phyloP scores from a whole-genome alignment of 345 rosid species.

The Aethionema arabicum region DNA sequence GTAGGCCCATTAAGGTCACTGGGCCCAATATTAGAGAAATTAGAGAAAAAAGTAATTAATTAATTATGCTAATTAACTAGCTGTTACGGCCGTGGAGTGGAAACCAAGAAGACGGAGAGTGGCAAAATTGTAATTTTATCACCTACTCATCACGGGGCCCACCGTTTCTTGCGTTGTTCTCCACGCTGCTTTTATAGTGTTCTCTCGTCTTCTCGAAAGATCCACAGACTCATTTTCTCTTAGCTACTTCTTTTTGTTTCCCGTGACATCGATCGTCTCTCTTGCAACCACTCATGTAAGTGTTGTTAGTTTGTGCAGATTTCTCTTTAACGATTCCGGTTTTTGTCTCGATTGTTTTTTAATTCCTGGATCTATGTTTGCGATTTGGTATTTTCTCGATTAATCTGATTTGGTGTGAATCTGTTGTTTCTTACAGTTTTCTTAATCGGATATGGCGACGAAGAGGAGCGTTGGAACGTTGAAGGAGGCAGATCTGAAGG shows the following conservation, averaged over 20 bases:
- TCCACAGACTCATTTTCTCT: conserved; percentile 28
- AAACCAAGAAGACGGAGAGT: conserved; percentile 6
- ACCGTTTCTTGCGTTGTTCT: conserved; percentile 14
- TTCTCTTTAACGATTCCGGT: conserved; percentile 7
- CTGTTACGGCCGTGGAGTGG: conserved; percentile 11
- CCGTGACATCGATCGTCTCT: conserved; percentile 12
- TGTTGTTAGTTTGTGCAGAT: not conserved
- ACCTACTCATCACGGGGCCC: conserved; percentile 18
- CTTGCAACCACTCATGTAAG: conserved; percentile 20
- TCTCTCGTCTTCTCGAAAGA: conserved; percentile 27
- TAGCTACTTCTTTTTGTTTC: conserved; percentile 7
- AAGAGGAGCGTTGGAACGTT: conserved; percentile 94
- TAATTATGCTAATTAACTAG: too few relatives aligned
- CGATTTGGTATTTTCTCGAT: conserved; percentile 16
- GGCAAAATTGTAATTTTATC: not conserved
- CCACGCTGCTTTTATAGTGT: conserved; percentile 27
- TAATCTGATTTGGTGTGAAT: conserved; percentile 6
- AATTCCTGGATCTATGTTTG: conserved; percentile 14
- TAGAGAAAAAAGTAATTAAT: too few relatives aligned
- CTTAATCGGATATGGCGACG: conserved; percentile 56
- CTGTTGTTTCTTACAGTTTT: not conserved
- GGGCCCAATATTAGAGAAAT: not conserved
- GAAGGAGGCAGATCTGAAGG: conserved; percentile 76
- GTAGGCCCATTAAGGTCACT: not conserved
- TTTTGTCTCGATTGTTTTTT: not conserved